Evolutionary conservation across 1,284 basidiomycete species (phyloP).

Genomic region (Hymenochaete sp.): DNA sequence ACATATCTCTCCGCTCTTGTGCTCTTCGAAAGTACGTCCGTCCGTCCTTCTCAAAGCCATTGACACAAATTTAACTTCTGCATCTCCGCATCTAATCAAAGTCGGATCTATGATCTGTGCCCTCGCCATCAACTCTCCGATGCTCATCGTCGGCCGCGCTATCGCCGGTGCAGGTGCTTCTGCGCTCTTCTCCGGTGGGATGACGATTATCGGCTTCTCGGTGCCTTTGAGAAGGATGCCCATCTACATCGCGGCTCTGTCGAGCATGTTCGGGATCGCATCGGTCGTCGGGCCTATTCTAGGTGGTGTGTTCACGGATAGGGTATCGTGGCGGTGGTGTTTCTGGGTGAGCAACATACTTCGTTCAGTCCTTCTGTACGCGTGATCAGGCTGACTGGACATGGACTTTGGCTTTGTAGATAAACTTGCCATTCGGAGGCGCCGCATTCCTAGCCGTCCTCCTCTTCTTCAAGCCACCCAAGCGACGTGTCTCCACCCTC

Average conservation of each 20-base stretch:
- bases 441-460: conserved; percentile 29
- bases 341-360: conserved; percentile 24
- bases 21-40: conserved; percentile 25
- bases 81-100: too few relatives aligned
- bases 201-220: conserved; percentile 33
- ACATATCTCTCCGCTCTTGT: conserved; percentile 27
- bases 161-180: conserved; percentile 39
- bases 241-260: conserved; percentile 29
- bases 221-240: conserved; percentile 28
- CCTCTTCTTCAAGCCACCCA: conserved; percentile 27
- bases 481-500: conserved; percentile 17
- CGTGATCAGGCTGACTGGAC: not conserved
- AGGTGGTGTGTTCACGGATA: conserved; percentile 34
- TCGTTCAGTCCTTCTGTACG: not conserved
- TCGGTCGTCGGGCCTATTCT: conserved; percentile 31
- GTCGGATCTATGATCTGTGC: conserved; percentile 29
- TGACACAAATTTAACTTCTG: not conserved
- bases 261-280: conserved; percentile 33
- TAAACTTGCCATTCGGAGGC: conserved; percentile 36
- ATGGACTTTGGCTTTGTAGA: conserved; percentile 21
- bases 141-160: conserved; percentile 38
- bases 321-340: conserved; percentile 33
- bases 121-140: conserved; percentile 33
- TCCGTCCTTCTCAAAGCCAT: not conserved
- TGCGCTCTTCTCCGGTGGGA: conserved; percentile 34